A percentile compares a stretch with the other conserved stretches of the same genome.
Evolutionary conservation across 345 rosid genomes (phyloP).

Genomic region (Euphorbia lathyris): DNA sequence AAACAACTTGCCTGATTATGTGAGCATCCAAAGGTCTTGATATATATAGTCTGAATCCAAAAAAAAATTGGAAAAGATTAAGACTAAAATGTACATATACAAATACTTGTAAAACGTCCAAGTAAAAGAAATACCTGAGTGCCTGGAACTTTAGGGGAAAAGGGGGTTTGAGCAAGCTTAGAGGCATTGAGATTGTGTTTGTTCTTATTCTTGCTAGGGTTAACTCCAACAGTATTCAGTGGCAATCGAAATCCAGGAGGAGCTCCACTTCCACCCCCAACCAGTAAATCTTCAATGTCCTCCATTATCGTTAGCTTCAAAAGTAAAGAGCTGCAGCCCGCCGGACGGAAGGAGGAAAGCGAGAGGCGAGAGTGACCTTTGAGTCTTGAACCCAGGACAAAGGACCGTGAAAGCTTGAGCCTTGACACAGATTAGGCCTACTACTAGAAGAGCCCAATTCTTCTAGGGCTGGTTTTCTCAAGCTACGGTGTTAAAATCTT

Average conservation of each 20-base stretch:
- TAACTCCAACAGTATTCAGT: conserved; percentile 51
- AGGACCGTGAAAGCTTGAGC: too few relatives aligned
- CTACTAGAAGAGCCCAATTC: too few relatives aligned
- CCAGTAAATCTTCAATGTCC: conserved; percentile 80
- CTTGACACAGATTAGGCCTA: too few relatives aligned
- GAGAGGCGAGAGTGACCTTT: not conserved
- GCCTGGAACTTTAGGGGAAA: conserved; percentile 59
- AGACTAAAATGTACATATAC: not conserved
- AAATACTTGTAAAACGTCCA: not conserved
- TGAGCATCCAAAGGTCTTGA: conserved; percentile 95
- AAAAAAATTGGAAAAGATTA: not conserved
- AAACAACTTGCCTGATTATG: conserved; percentile 72
- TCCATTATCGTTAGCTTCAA: conserved; percentile 49
- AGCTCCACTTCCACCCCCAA: conserved; percentile 44
- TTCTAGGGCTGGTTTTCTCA: too few relatives aligned
- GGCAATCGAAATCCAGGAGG: conserved; percentile 77
- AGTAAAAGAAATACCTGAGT: conserved; percentile 51
- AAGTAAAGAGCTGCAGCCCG: not conserved
- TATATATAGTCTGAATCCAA: conserved; percentile 54
- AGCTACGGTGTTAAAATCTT: too few relatives aligned
- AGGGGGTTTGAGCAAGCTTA: conserved; percentile 32
- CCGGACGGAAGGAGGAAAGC: not conserved
- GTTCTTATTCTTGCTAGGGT: conserved; percentile 43
- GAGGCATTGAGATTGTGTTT: conserved; percentile 23
- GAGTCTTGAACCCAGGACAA: too few relatives aligned